A percentile compares a stretch with the other conserved stretches of the same genome.
Evolutionary conservation across 2,329 filamentous ascomycete genomes (phyloP).

Genomic region (Exophiala calicioides): DNA sequence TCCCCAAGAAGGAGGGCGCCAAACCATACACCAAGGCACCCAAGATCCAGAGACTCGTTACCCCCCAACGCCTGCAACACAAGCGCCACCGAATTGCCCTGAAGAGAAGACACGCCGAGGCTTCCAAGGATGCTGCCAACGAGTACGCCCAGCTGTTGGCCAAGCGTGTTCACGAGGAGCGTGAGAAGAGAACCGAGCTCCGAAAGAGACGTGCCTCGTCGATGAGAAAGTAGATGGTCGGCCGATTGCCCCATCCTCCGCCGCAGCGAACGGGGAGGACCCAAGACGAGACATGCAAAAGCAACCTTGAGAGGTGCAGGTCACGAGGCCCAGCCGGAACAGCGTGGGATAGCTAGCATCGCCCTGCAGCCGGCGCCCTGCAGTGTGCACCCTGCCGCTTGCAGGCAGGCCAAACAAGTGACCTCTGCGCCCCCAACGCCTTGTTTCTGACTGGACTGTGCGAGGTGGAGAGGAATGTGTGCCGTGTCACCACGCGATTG

Average conservation of each 20-base stretch:
- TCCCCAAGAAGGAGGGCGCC: conserved; percentile 96
- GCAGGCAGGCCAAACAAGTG: too few relatives aligned
- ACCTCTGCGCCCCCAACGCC: neutral
- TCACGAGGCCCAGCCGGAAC: neutral
- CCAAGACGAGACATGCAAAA: neutral
- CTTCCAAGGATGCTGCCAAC: conserved; percentile 97
- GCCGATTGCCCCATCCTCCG: neutral
- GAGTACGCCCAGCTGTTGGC: conserved; percentile 95
- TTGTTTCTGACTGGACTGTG: conserved; percentile 13
- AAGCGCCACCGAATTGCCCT: conserved; percentile 97
- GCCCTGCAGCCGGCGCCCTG: too few relatives aligned
- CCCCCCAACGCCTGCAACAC: conserved; percentile 99
- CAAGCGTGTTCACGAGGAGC: conserved; percentile 96
- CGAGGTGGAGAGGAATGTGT: conserved; percentile 8
- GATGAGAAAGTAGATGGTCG: conserved; percentile 73
- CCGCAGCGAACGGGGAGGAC: too few relatives aligned
- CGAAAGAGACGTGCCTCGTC: conserved; percentile 97
- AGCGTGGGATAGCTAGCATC: too few relatives aligned
- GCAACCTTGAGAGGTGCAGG: neutral
- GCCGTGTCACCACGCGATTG: conserved; percentile 17
- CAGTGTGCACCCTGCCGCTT: too few relatives aligned
- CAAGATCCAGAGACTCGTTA: conserved; percentile 99
- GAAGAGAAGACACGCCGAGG: conserved; percentile 97
- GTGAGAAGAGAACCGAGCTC: conserved; percentile 87
- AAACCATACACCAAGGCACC: conserved; percentile 99